Evolutionary conservation across 1,284 basidiomycete species (phyloP).

Genomic region (Erythrobasidium hasegawianum): DNA sequence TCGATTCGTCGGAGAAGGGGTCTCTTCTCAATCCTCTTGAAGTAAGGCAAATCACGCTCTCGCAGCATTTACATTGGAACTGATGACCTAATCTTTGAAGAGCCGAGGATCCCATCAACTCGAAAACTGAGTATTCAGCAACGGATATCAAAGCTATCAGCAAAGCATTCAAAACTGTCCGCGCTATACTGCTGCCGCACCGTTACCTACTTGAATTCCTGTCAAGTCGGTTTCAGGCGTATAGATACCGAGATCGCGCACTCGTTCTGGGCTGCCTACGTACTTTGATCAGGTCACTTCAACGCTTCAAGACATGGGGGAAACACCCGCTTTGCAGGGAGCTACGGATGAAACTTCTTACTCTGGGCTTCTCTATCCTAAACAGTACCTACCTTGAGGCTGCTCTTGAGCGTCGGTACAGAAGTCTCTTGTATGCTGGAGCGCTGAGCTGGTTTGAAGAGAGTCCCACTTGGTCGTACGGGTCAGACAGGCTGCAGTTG

Average conservation of each 20-base stretch:
- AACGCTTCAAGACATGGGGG: constrained; percentile 66
- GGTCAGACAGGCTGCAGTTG: constrained; percentile 83
- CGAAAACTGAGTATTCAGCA: constrained; percentile 82
- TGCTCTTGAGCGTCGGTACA: constrained; percentile 71
- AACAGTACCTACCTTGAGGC: constrained; percentile 83
- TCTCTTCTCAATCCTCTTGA: constrained; percentile 72
- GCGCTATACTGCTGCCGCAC: constrained; percentile 76
- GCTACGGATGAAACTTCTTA: constrained; percentile 77
- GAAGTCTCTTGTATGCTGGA: constrained; percentile 70
- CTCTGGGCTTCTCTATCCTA: constrained; percentile 89
- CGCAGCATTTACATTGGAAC: neutral
- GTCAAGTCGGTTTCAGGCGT: constrained; percentile 88
- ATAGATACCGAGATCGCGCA: constrained; percentile 77
- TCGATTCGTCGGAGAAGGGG: constrained; percentile 74
- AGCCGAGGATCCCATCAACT: constrained; percentile 79
- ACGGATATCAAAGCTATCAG: constrained; percentile 83
- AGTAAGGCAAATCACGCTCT: constrained; percentile 57
- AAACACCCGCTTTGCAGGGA: constrained; percentile 89
- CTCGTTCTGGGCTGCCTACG: constrained; percentile 82
- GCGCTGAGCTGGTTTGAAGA: constrained; percentile 92
- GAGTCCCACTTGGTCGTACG: constrained; percentile 88
- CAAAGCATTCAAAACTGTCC: constrained; percentile 65
- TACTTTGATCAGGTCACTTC: constrained; percentile 72
- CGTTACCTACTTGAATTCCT: constrained; percentile 79
- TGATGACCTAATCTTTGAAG: constrained; percentile 52